These are phyloP conservation scores for Metschnikowia chrysomelidarum DNA, from an alignment of 805 yeast genomes.

Conservation along the genomic window DNA sequence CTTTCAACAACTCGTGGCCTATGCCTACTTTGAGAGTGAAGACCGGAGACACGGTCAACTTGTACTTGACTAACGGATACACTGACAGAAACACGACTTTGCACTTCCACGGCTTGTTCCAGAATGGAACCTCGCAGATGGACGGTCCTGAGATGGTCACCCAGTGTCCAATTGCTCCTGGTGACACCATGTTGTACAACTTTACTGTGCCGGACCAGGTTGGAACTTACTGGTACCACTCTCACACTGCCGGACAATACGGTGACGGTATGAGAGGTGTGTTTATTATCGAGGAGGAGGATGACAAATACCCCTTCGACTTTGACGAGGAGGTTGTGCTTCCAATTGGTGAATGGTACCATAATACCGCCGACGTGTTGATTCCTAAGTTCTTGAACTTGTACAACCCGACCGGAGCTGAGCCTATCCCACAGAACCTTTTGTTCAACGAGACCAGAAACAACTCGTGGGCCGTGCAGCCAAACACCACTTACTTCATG, in stretches of 20 bases:
- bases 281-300: conserved; percentile 64
- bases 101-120: conserved; percentile 95
- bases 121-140: conserved; percentile 69
- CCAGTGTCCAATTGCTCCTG: conserved; percentile 91
- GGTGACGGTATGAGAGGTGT: conserved; percentile 90
- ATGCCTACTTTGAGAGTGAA: conserved; percentile 79
- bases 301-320: conserved; percentile 59
- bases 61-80: conserved; percentile 76
- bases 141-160: conserved; percentile 89
- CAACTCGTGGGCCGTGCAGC: conserved; percentile 74
- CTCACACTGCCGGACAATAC: conserved; percentile 86
- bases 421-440: conserved; percentile 85
- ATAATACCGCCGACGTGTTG: conserved; percentile 52
- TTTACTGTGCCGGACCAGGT: conserved; percentile 81
- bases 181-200: conserved; percentile 72
- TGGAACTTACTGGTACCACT: conserved; percentile 97
- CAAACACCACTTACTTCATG: conserved; percentile 79
- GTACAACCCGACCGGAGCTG: conserved; percentile 96
- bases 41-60: conserved; percentile 74
- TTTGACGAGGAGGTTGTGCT: conserved; percentile 78
- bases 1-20: conserved; percentile 76
- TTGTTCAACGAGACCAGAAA: conserved; percentile 81
- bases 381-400: conserved; percentile 58
- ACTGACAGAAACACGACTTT: conserved; percentile 63
- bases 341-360: conserved; percentile 87